phyloP scores from a whole-genome alignment of 345 rosid species.

The Passiflora organensis region DNA sequence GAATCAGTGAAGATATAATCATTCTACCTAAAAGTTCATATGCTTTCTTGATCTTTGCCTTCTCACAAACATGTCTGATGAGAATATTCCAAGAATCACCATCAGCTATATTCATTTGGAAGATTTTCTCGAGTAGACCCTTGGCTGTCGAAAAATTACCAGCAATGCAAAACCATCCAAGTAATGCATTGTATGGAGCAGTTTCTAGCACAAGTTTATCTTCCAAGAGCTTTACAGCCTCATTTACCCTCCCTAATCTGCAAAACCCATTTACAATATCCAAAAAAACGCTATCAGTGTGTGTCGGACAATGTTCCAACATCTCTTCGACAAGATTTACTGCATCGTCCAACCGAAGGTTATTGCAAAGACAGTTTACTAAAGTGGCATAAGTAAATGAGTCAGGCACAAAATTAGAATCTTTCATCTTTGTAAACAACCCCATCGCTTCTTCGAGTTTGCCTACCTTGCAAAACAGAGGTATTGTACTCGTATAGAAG shows the following conservation, averaged over 20 bases:
- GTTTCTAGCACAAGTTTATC: constrained; percentile 22
- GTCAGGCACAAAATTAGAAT: constrained; percentile 23
- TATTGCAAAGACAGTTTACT: constrained; percentile 34
- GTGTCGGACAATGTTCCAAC: constrained; percentile 23
- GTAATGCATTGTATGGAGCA: constrained; percentile 44
- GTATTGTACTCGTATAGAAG: constrained; percentile 32
- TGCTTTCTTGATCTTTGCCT: constrained; percentile 26
- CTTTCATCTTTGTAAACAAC: constrained; percentile 43
- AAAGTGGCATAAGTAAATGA: constrained; percentile 25
- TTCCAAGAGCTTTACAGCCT: constrained; percentile 40
- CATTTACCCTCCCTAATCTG: constrained; percentile 22
- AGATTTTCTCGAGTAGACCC: constrained; percentile 33
- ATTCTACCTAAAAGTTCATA: constrained; percentile 45
- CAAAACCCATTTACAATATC: constrained; percentile 41
- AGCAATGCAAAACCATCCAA: constrained; percentile 38
- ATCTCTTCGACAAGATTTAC: constrained; percentile 36
- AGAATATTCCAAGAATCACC: constrained; percentile 47
- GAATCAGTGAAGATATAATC: constrained; percentile 31
- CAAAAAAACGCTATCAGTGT: constrained; percentile 21
- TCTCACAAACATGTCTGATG: constrained; percentile 45
- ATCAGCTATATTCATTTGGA: constrained; percentile 29
- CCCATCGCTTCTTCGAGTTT: constrained; percentile 31
- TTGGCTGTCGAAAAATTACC: constrained; percentile 36
- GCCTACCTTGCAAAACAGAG: constrained; percentile 38
- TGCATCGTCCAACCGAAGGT: constrained; percentile 37